These are phyloP conservation scores for Cladophialophora psammophila DNA, from an alignment of 2,329 filamentous ascomycete genomes.

Conservation along the genomic window DNA sequence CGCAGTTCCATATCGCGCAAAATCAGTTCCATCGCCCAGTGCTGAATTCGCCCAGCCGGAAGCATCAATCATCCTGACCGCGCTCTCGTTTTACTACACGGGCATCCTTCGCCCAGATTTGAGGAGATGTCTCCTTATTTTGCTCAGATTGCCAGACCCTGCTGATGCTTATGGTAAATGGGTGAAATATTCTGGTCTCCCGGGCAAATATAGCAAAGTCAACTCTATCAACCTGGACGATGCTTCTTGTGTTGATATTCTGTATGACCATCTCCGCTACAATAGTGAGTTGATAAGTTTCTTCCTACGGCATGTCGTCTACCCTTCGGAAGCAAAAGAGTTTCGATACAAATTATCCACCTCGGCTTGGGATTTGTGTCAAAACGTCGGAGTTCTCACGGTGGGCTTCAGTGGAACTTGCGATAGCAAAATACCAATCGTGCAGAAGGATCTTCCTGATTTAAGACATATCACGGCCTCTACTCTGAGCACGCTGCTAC, in stretches of 20 bases:
- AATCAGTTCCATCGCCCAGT: conserved; percentile 62
- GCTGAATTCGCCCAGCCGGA: conserved; percentile 71
- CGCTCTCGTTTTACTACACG: conserved; percentile 63
- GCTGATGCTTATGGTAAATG: conserved; percentile 55
- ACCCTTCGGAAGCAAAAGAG: conserved; percentile 55
- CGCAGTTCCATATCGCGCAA: conserved; percentile 67
- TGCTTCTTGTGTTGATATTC: conserved; percentile 52
- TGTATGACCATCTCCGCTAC: conserved; percentile 63
- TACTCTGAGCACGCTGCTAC: conserved; percentile 67
- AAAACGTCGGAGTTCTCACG: conserved; percentile 50
- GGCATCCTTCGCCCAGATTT: conserved; percentile 63
- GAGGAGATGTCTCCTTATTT: conserved; percentile 54
- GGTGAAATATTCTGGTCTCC: conserved; percentile 43
- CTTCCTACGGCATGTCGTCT: conserved; percentile 66
- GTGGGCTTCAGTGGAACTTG: conserved; percentile 76
- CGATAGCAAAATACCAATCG: conserved; percentile 65
- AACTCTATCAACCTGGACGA: conserved; percentile 68
- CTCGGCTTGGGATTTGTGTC: conserved; percentile 72
- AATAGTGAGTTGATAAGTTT: conserved; percentile 68
- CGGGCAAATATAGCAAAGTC: conserved; percentile 51
- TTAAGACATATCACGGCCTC: conserved; percentile 72
- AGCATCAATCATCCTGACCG: conserved; percentile 63
- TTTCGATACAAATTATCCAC: conserved; percentile 43
- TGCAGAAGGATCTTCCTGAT: conserved; percentile 61
- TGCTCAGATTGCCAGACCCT: conserved; percentile 62